Conservation (phyloP, 192 early-diverging fungal species). For the Coemansia sp. region DNA sequence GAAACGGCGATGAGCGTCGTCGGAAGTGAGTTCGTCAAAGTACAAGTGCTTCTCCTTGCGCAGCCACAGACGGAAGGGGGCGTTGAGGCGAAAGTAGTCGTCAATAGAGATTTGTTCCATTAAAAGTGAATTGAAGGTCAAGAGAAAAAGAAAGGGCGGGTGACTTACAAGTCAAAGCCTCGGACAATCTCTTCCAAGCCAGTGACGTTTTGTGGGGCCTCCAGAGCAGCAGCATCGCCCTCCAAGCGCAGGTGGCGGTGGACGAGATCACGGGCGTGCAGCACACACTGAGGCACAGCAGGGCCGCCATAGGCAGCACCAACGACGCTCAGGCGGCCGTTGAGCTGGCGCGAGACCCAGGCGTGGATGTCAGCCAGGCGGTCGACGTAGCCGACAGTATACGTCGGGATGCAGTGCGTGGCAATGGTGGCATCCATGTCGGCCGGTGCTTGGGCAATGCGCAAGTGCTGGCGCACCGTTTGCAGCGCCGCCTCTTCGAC, state of each 20-base stretch:
- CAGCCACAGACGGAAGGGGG: conserved; percentile 84
- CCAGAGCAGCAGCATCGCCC: conserved; percentile 15
- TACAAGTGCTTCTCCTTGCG: conserved; percentile 68
- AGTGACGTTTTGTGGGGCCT: conserved; percentile 27
- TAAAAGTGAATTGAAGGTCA: neutral
- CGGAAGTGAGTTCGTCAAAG: conserved; percentile 72
- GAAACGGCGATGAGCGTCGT: conserved; percentile 73
- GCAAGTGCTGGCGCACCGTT: conserved; percentile 60
- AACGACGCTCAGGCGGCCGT: conserved; percentile 65
- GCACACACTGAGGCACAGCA: conserved; percentile 80
- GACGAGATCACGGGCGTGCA: conserved; percentile 64
- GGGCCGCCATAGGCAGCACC: conserved; percentile 85
- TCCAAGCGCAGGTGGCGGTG: conserved; percentile 53
- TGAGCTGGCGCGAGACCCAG: conserved; percentile 50
- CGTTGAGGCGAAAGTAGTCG: conserved; percentile 76
- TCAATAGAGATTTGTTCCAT: conserved; percentile 35
- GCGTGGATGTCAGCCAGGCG: conserved; percentile 66
- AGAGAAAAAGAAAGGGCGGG: neutral
- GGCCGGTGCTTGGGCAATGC: conserved; percentile 53
- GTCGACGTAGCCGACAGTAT: conserved; percentile 77
- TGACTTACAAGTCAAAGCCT: conserved; percentile 16
- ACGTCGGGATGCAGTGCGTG: conserved; percentile 84
- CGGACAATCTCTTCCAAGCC: conserved; percentile 43
- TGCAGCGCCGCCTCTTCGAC: conserved; percentile 57
- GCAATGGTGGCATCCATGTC: conserved; percentile 61